Evolutionary conservation across 208 protist species (phyloP).

Genomic region (Trypanosoma melophagium): DNA sequence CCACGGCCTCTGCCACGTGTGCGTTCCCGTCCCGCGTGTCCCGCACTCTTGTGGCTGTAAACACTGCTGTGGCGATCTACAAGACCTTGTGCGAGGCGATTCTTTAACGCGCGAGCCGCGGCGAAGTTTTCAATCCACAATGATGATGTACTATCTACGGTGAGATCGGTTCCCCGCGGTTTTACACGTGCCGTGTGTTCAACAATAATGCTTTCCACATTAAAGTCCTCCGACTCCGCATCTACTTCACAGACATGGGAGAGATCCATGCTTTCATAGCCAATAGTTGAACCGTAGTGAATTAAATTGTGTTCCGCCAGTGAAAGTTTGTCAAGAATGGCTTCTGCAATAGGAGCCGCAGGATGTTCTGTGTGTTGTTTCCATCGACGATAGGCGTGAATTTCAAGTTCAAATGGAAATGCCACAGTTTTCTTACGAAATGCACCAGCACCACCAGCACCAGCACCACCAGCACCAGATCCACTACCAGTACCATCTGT

Average conservation of each 20-base stretch:
- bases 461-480: slow-evolving; percentile 5
- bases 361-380: slow-evolving; percentile 76
- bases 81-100: slow-evolving; percentile 43
- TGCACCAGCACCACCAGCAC: slow-evolving; percentile 7
- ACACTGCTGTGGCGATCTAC: slow-evolving; percentile 41
- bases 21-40: slow-evolving; percentile 18
- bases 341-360: slow-evolving; percentile 64
- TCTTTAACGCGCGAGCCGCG: slow-evolving; percentile 69
- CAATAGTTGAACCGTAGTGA: slow-evolving; percentile 70
- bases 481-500: slow-evolving; percentile 3
- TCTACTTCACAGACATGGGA: slow-evolving; percentile 79
- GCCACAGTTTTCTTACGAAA: slow-evolving; percentile 80
- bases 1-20: slow-evolving; percentile 18
- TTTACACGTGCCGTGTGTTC: slow-evolving; percentile 78
- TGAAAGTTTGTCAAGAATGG: slow-evolving; percentile 82
- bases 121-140: slow-evolving; percentile 89
- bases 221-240: slow-evolving; percentile 76
- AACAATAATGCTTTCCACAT: slow-evolving; percentile 85
- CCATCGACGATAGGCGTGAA: slow-evolving; percentile 78
- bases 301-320: slow-evolving; percentile 79
- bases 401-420: slow-evolving; percentile 85
- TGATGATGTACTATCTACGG: slow-evolving; percentile 80
- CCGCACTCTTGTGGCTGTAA: slow-evolving; percentile 38
- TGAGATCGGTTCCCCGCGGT: slow-evolving; percentile 65
- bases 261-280: slow-evolving; percentile 82